These are phyloP conservation scores for Apiotrichum siamense DNA, from an alignment of 1,284 basidiomycete species.

Conservation along the genomic window DNA sequence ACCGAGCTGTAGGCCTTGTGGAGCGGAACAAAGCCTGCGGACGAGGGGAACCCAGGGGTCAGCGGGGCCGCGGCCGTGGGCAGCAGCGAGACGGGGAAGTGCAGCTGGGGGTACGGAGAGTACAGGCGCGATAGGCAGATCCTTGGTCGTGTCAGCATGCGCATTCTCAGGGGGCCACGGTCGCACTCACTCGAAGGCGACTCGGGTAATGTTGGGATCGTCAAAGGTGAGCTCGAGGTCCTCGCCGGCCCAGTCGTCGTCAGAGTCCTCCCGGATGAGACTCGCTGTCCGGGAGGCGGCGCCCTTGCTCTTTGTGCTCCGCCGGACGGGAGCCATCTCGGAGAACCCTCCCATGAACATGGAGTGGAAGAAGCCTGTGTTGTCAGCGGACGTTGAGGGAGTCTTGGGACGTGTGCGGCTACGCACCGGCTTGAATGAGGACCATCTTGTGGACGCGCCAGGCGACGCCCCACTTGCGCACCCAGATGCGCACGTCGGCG, in stretches of 20 bases:
- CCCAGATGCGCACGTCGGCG: conserved; percentile 65
- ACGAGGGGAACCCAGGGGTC: conserved; percentile 58
- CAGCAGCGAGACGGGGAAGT: conserved; percentile 60
- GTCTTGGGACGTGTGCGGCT: neutral
- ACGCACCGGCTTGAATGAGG: conserved; percentile 72
- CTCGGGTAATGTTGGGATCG: conserved; percentile 76
- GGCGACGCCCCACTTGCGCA: conserved; percentile 66
- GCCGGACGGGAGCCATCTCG: conserved; percentile 40
- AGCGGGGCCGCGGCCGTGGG: conserved; percentile 64
- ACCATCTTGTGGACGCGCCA: conserved; percentile 76
- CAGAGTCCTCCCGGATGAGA: neutral
- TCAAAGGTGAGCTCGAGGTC: conserved; percentile 67
- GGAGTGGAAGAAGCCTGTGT: conserved; percentile 72
- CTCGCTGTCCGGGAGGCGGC: neutral
- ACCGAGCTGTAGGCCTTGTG: conserved; percentile 56
- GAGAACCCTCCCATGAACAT: conserved; percentile 76
- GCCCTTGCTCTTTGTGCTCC: conserved; percentile 18
- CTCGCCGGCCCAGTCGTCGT: conserved; percentile 39
- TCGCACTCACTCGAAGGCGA: conserved; percentile 53
- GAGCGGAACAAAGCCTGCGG: conserved; percentile 55
- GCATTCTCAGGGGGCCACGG: no score
- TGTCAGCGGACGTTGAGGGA: no score
- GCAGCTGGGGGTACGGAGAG: conserved; percentile 70
- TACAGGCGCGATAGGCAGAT: conserved; percentile 76
- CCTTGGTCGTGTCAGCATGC: conserved; percentile 48